phyloP scores from a whole-genome alignment of 768 basidiomycete species.

The Trametes gibbosa region DNA sequence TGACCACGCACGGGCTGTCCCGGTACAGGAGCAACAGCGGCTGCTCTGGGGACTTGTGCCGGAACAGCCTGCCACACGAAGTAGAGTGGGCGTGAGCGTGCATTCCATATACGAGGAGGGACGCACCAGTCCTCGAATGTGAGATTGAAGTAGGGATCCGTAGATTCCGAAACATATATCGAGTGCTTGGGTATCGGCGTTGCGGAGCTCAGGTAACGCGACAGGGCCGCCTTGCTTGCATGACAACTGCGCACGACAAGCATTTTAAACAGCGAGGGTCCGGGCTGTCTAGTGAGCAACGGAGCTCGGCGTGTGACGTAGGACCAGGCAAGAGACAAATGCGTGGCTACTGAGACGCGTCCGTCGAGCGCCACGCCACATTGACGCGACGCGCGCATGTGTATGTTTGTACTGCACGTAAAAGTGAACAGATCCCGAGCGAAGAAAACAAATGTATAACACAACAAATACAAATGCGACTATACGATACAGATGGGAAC shows the following conservation, averaged over 20 bases:
- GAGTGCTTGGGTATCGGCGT: constrained; percentile 34
- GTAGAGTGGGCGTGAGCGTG: not conserved
- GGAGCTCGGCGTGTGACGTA: not conserved
- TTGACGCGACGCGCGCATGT: not conserved
- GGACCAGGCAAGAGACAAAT: not conserved
- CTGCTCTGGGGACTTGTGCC: constrained; percentile 60
- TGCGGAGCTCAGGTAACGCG: constrained; percentile 1
- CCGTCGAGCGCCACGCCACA: not conserved
- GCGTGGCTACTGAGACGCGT: not conserved
- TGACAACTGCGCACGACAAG: not conserved
- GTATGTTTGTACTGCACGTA: not conserved
- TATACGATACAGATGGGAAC: not conserved
- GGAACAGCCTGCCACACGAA: constrained; percentile 59
- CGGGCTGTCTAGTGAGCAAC: not conserved
- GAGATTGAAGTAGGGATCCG: constrained; percentile 86
- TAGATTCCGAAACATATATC: constrained; percentile 73
- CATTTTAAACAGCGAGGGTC: not conserved
- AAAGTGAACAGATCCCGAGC: too few species aligned
- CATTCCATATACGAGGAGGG: constrained; percentile 6
- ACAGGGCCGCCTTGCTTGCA: not conserved
- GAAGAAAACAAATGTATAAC: not conserved
- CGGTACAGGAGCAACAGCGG: constrained; percentile 87
- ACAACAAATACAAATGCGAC: not conserved
- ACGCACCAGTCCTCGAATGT: constrained; percentile 86
- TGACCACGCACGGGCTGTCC: constrained; percentile 84